Percentiles rank a stretch among this genome's conserved stretches.
phyloP scores from a whole-genome alignment of 2,329 filamentous ascomycete genomes.

The Neofusicoccum cordaticola region DNA sequence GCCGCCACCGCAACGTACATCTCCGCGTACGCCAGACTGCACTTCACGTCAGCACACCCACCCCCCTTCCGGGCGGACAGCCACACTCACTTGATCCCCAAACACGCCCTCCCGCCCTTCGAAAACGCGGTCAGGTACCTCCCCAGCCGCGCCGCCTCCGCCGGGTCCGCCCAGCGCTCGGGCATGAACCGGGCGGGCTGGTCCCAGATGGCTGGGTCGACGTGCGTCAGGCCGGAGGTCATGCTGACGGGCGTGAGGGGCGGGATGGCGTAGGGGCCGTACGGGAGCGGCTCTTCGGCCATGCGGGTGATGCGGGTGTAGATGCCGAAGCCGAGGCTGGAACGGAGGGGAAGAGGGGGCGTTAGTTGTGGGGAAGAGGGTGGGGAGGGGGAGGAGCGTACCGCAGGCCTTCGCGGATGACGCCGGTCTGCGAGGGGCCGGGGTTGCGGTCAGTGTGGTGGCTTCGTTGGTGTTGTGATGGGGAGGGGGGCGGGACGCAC shows the following conservation, averaged over 20 bases:
- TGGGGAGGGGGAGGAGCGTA: background rate
- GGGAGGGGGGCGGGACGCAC: no score
- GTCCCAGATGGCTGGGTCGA: background rate
- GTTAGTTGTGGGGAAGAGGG: background rate
- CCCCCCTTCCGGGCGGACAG: background rate
- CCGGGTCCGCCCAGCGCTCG: background rate
- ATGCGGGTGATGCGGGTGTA: background rate
- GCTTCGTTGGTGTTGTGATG: no score
- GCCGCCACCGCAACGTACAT: conserved; percentile 10
- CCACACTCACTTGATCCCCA: conserved; percentile 19
- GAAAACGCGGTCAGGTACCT: conserved; percentile 17
- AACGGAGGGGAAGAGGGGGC: no score
- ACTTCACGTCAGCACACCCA: background rate
- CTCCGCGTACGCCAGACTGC: conserved; percentile 19
- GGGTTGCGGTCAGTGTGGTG: no score
- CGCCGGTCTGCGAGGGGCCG: background rate
- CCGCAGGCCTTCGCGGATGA: background rate
- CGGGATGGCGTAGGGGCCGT: background rate
- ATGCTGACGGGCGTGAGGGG: background rate
- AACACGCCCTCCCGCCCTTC: conserved; percentile 16
- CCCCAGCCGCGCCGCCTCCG: background rate
- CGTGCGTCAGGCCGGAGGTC: background rate
- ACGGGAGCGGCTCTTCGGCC: background rate
- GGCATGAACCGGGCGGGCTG: background rate
- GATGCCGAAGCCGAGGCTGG: background rate